Base-by-base conservation (phyloP, 257 asterid species). In the Rhazya stricta region DNA sequence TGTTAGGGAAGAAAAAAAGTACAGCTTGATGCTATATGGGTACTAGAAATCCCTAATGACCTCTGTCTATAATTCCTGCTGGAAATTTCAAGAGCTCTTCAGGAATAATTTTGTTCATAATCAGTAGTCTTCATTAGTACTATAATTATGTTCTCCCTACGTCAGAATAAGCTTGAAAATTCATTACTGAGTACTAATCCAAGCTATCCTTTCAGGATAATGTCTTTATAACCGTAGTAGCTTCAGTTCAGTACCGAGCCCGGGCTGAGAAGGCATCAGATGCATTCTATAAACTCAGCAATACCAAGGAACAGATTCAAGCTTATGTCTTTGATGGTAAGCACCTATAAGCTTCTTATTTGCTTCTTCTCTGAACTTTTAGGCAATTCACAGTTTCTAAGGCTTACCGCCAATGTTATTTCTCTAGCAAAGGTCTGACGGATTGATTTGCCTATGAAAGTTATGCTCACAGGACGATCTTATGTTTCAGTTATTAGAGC, bases 291-390 rank as follows among this genome's bases (percentile, higher is more conserved):
- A 82, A 67, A 70, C 81, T 82, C 54, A 75, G 76, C 70, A 82
- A 79, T 53, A 75, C 81, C 23, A 79, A 62, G 45, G 78, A 61
- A 57, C 85, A 82, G 69, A 78, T 79, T 67, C 81, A 75, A 70
- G 76, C 83, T 45, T 78, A 75, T 75, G 85, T 79, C 54, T 78
- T 82, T 66, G 85, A 82, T 74, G 85, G 85, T 82, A 63, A 29
- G 12, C 12, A 1, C 37, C 5, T 29, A 39, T n/a, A n/a, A n/a
- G n/a, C 30, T 34, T 29, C 9, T 16, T 27, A 12, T 12, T 6
- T 34, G 5, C 41, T 4, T 58, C 18, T 21, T 27, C 6, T 39
- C 34, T 15, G 16, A 30, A 46, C 67, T 21, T 41, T 67, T n/a
- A 41, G 37, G 18, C 37, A 13, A 67, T 23, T 41, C 9, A 68